A percentile compares a stretch with the other conserved stretches of the same genome.
Evolutionary conservation across 208 protist genomes (phyloP).

Genomic region (Borovskyia barvae): DNA sequence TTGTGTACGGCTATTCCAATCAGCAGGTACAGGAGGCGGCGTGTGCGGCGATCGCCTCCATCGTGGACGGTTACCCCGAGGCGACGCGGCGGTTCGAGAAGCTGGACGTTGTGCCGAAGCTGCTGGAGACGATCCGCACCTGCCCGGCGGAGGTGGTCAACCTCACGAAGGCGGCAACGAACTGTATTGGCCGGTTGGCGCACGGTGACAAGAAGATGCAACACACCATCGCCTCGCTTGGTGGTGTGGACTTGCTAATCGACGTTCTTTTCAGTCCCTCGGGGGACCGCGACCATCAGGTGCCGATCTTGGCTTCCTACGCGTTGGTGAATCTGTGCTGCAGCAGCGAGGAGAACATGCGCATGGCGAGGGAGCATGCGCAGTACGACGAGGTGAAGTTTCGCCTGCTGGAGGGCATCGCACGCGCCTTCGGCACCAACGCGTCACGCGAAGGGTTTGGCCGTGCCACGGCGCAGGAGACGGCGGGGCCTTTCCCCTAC

Average conservation of each 20-base stretch:
- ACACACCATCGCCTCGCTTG: conserved; percentile 64
- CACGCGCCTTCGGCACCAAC: conserved; percentile 85
- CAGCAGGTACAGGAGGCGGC: conserved; percentile 91
- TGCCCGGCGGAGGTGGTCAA: conserved; percentile 87
- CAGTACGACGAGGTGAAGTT: conserved; percentile 86
- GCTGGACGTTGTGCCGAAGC: conserved; percentile 80
- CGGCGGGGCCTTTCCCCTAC: conserved; percentile 74
- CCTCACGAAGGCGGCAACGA: conserved; percentile 84
- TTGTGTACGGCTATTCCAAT: conserved; percentile 88
- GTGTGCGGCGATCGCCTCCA: conserved; percentile 79
- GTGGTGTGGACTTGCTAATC: conserved; percentile 83
- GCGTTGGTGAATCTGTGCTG: conserved; percentile 90
- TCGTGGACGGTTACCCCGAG: conserved; percentile 72
- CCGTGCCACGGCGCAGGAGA: conserved; percentile 79
- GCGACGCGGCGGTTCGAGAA: conserved; percentile 58
- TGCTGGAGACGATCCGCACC: conserved; percentile 83
- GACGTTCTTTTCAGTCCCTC: conserved; percentile 84
- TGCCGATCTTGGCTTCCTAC: conserved; percentile 89
- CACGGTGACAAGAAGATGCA: conserved; percentile 82
- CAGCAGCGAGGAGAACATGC: conserved; percentile 76
- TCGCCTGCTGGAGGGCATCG: conserved; percentile 84
- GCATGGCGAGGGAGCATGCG: conserved; percentile 62
- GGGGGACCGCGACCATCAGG: conserved; percentile 85
- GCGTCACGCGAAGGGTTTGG: conserved; percentile 79
- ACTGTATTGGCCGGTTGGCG: conserved; percentile 85